Evolutionary conservation across 2,329 filamentous ascomycete genomes (phyloP).

Genomic region (Trichoderma aggressivum): DNA sequence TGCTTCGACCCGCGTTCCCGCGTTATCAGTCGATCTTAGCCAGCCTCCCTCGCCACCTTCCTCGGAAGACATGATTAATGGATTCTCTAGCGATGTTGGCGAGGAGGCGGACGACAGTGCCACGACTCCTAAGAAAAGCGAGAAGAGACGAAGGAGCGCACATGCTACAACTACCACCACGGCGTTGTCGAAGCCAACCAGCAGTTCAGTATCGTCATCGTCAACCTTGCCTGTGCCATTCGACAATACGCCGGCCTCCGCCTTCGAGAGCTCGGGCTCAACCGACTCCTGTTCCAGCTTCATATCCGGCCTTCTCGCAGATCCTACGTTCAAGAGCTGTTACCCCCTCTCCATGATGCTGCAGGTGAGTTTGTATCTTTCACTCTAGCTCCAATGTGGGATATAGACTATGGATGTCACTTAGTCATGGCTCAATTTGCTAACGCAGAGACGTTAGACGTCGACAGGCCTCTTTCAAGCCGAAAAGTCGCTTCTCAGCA

Average conservation of each 20-base stretch:
- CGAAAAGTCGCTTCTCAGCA: conserved; percentile 64
- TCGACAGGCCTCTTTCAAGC: conserved; percentile 82
- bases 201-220: not conserved
- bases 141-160: conserved; percentile 10
- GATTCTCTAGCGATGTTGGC: not conserved
- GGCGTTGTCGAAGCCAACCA: conserved; percentile 6
- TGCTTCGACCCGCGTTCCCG: conserved; percentile 13
- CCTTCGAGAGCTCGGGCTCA: conserved; percentile 54
- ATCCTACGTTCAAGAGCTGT: conserved; percentile 67
- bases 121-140: conserved; percentile 16
- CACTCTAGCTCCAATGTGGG: not conserved
- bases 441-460: conserved; percentile 50
- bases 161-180: not conserved
- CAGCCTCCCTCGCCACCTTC: not conserved
- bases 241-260: conserved; percentile 60
- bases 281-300: conserved; percentile 59
- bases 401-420: not conserved
- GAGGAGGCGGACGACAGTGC: not conserved
- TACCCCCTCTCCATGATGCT: conserved; percentile 82
- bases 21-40: not conserved
- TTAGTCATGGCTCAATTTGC: not conserved
- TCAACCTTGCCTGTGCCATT: conserved; percentile 60
- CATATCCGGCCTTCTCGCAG: conserved; percentile 63
- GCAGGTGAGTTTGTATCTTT: conserved; percentile 51
- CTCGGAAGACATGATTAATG: not conserved